Base-by-base conservation (phyloP, 2,329 filamentous ascomycete genomes). In the Aspergillus jensenii region DNA sequence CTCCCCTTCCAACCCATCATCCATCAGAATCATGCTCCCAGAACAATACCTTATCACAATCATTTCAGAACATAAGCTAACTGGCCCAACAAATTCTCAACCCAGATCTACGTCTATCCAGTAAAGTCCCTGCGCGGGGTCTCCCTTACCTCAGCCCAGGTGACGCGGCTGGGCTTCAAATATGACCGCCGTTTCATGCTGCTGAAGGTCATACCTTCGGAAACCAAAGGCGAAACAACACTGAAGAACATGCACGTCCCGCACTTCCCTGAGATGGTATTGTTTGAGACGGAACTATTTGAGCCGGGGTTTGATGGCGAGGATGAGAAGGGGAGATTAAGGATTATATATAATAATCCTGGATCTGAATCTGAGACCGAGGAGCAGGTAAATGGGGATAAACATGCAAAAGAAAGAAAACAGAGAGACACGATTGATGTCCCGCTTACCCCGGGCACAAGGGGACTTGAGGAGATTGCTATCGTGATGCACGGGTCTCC, bases 101-200 rank as follows among this genome's bases (percentile, higher is more conserved):
- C n/a, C n/a, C 62, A 87, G 84, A 79, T 91, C 37, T 90, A 87
- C 72, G 80, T 89, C 48, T 90, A 91, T 71, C 88, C 89, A 43
- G 87, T 91, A 75, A 91, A 91, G 70, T 87, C 82, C 7, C 81
- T 91, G n/a, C 84, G 86, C 37, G 84, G 83, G 51, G 82, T 88
- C 54, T 72, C 79, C 17, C 75, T 91, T 33, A 59, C 77, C 4
- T 72, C 75, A 0, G 80, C 86, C 3, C 73, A 74, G n/a, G 72
- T 90, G 47, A 83, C 82, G 5, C 78, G 79, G n/a, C 81, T 85
- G 61, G 88, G 89, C 14, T 79, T 90, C 64, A 76, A 78, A 41
- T 77, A 89, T 69, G 89, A 92, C 75, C 83, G 89, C 9, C 79
- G 80, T 35, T 91, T 90, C 74, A 90, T 91, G 84, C 81, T 91